These are phyloP conservation scores for Trametes hirsuta DNA, from an alignment of 1,284 basidiomycete species.

Conservation along the genomic window DNA sequence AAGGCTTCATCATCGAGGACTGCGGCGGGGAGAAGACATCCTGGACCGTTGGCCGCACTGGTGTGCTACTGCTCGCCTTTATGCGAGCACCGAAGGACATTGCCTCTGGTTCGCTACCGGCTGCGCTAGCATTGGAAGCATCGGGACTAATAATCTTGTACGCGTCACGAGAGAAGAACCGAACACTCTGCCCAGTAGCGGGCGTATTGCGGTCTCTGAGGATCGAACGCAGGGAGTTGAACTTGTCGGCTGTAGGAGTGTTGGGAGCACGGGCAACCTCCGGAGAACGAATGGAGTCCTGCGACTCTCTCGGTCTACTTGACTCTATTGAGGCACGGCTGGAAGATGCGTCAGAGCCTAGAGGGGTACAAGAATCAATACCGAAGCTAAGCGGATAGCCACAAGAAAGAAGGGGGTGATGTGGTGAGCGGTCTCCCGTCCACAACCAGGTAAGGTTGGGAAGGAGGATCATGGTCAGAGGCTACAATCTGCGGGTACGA, in stretches of 20 bases:
- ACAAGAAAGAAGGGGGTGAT: no score
- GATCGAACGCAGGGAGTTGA: constrained; percentile 62
- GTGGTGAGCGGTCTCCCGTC: neutral
- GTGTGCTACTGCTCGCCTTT: constrained; percentile 23
- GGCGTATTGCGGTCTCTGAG: constrained; percentile 70
- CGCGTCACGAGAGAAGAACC: constrained; percentile 72
- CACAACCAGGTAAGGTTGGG: constrained; percentile 9
- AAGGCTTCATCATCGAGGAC: constrained; percentile 35
- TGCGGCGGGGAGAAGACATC: constrained; percentile 36
- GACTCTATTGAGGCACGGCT: constrained; percentile 41
- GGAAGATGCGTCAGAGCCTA: constrained; percentile 51
- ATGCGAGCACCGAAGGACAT: constrained; percentile 18
- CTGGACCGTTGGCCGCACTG: constrained; percentile 31
- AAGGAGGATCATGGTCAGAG: neutral
- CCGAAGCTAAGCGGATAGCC: neutral
- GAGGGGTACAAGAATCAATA: neutral
- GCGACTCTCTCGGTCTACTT: constrained; percentile 26
- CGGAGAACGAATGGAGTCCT: constrained; percentile 29
- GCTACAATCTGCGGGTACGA: neutral
- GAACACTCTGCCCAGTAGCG: constrained; percentile 73
- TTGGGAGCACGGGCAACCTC: constrained; percentile 26
- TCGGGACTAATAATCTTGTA: constrained; percentile 67
- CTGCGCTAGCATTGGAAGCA: constrained; percentile 52
- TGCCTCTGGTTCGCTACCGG: constrained; percentile 36
- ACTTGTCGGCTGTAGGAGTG: constrained; percentile 36